phyloP scores from a whole-genome alignment of 23 red algal genomes.

The Gracilaria caudata region DNA sequence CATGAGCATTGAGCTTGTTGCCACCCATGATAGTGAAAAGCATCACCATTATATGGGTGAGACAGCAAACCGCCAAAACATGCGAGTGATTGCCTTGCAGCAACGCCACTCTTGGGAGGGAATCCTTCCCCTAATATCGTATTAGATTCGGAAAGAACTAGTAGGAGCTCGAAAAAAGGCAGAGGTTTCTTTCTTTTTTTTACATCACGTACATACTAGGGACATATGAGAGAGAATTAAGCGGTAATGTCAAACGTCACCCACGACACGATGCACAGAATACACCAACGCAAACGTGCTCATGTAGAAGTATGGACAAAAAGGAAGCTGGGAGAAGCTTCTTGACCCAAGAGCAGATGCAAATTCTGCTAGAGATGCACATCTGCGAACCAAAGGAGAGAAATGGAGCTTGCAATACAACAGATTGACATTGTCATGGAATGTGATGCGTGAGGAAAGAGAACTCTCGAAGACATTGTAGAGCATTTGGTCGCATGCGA shows the following conservation, averaged over 20 bases:
- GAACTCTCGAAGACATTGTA: conserved; percentile 46
- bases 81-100: too few species aligned
- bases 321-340: background rate
- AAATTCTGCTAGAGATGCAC: background rate
- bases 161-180: background rate
- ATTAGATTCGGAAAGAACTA: background rate
- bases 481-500: conserved; percentile 44
- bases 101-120: too few species aligned
- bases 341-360: background rate
- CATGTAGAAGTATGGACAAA: conserved; percentile 3
- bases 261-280: background rate
- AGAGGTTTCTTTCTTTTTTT: background rate
- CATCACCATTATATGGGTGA: background rate
- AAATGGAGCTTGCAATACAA: background rate
- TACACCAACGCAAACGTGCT: background rate
- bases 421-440: background rate
- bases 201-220: background rate
- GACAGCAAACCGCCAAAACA: too few species aligned
- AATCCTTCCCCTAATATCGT: too few species aligned
- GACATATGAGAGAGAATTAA: conserved; percentile 5
- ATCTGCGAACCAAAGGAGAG: background rate
- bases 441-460: conserved; percentile 19
- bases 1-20: too few species aligned
- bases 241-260: background rate
- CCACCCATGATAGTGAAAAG: background rate